A percentile compares a stretch with the other conserved stretches of the same genome.
phyloP scores from a whole-genome alignment of 441 rosid genomes.

The Erysimum cheiri region DNA sequence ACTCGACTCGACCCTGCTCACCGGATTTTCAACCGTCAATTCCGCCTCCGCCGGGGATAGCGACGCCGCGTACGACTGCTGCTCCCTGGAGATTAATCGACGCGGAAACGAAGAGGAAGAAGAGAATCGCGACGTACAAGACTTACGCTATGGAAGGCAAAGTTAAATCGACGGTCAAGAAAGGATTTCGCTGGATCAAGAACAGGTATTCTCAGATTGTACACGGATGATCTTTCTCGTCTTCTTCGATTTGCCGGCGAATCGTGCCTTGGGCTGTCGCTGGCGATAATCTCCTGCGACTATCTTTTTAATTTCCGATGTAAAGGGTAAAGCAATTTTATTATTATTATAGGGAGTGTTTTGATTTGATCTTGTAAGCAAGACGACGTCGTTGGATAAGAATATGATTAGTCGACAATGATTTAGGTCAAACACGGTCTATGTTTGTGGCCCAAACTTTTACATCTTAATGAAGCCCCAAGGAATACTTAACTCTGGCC shows the following conservation, averaged over 20 bases:
- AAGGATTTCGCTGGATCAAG: conserved; percentile 81
- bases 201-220: conserved; percentile 62
- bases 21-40: conserved; percentile 45
- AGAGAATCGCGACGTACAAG: conserved; percentile 75
- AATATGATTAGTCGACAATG: neutral
- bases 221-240: conserved; percentile 45
- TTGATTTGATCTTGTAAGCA: neutral
- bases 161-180: conserved; percentile 67
- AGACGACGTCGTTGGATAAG: conserved; percentile 12
- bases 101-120: conserved; percentile 74
- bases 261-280: conserved; percentile 7
- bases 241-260: conserved; percentile 17
- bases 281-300: conserved; percentile 17
- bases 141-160: conserved; percentile 76
- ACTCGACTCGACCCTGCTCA: conserved; percentile 41
- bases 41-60: conserved; percentile 35
- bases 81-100: conserved; percentile 71
- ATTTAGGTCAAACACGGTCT: conserved; percentile 9
- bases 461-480: conserved; percentile 27
- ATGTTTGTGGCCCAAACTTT: conserved; percentile 21
- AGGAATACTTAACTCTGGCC: neutral
- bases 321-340: neutral
- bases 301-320: neutral
- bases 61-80: conserved; percentile 27
- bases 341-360: neutral